These are phyloP conservation scores for Lachnellula subtilissima DNA, from an alignment of 2,329 filamentous ascomycete species.

Conservation along the genomic window DNA sequence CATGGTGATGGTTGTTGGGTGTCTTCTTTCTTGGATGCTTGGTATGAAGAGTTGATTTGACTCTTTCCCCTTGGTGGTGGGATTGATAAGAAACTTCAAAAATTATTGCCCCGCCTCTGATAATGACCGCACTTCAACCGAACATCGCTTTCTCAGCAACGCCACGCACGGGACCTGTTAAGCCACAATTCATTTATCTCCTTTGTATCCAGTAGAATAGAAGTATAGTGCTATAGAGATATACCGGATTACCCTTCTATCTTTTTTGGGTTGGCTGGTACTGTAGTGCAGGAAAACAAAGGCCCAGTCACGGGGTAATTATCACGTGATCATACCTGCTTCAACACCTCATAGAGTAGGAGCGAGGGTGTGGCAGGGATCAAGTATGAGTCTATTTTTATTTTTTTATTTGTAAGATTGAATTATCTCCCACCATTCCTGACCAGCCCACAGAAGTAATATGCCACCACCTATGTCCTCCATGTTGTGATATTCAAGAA, in stretches of 20 bases:
- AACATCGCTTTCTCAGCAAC: constrained; percentile 11
- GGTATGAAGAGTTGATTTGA: neutral
- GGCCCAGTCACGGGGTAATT: neutral
- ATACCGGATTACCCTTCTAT: neutral
- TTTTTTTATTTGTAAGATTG: too few relatives aligned
- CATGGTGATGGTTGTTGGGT: constrained; percentile 37
- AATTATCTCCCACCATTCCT: too few relatives aligned
- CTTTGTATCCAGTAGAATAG: neutral
- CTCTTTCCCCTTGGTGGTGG: neutral
- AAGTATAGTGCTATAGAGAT: neutral
- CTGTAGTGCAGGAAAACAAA: too few relatives aligned
- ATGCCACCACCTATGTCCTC: neutral
- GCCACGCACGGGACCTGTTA: neutral
- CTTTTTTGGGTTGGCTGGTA: too few relatives aligned
- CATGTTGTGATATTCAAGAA: constrained; percentile 10
- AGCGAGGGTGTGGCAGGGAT: too few relatives aligned
- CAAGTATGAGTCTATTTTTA: too few relatives aligned
- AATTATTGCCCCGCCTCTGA: constrained; percentile 20
- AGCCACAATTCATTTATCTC: neutral
- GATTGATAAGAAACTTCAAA: constrained; percentile 25
- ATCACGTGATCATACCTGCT: neutral
- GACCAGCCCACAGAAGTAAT: neutral
- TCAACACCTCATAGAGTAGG: too few relatives aligned
- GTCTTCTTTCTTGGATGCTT: constrained; percentile 8
- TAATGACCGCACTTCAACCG: constrained; percentile 1